Evolutionary conservation across 1,284 basidiomycete species (phyloP).

Genomic region (Apiotrichum gamsii): DNA sequence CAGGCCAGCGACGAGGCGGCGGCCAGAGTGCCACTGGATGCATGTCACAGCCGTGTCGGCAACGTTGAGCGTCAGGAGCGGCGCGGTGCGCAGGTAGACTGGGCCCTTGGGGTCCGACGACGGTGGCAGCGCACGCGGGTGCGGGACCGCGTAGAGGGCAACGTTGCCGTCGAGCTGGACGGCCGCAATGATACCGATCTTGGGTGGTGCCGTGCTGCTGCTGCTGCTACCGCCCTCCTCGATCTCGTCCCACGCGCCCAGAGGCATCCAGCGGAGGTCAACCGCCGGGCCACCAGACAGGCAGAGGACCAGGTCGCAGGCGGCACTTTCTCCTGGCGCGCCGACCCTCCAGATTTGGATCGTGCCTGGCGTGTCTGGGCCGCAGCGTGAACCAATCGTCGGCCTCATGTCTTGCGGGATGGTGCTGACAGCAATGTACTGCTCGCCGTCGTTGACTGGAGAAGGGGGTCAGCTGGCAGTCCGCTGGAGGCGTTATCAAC

Average conservation of each 20-base stretch:
- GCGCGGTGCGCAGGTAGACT: constrained; percentile 48
- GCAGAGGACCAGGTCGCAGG: constrained; percentile 54
- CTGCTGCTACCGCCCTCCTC: constrained; percentile 32
- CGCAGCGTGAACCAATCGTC: constrained; percentile 23
- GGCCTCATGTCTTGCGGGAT: constrained; percentile 48
- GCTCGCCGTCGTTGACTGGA: constrained; percentile 56
- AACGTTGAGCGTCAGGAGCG: constrained; percentile 62
- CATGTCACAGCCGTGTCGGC: constrained; percentile 65
- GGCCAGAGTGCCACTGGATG: constrained; percentile 81
- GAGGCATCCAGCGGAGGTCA: constrained; percentile 80
- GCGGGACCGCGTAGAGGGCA: constrained; percentile 66
- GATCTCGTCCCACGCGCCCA: constrained; percentile 64
- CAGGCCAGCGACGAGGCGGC: constrained; percentile 67
- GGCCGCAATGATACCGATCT: constrained; percentile 73
- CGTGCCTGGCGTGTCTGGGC: constrained; percentile 15
- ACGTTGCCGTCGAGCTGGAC: constrained; percentile 77
- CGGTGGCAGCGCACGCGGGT: constrained; percentile 51
- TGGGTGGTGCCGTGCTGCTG: too few relatives aligned
- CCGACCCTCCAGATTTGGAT: constrained; percentile 47
- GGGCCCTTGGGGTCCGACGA: constrained; percentile 14
- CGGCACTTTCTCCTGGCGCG: neutral
- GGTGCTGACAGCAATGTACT: constrained; percentile 77
- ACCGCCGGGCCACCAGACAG: constrained; percentile 66
- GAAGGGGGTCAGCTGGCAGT: too few relatives aligned
- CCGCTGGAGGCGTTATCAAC: too few relatives aligned